phyloP scores from a whole-genome alignment of 805 yeast species.

The Barnettozyma populi region DNA sequence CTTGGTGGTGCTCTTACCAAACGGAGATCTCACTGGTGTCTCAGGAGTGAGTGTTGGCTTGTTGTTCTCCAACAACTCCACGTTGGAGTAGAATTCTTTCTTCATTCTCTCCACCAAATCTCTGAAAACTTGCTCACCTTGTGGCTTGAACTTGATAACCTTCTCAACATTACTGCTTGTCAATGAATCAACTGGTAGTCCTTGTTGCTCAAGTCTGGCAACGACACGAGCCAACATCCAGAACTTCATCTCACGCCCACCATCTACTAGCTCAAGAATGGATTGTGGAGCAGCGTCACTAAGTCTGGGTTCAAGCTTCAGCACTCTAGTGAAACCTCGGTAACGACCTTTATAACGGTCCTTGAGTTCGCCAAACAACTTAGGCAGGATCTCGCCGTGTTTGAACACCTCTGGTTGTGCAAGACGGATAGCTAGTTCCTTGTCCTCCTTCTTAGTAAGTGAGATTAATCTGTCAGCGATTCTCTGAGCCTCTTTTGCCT shows the following conservation, averaged over 20 bases:
- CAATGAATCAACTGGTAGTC: conserved; percentile 42
- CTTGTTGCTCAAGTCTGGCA: conserved; percentile 71
- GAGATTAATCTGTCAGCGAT: conserved; percentile 60
- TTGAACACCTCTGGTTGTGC: conserved; percentile 41
- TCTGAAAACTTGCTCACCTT: conserved; percentile 50
- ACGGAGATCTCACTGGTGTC: conserved; percentile 16
- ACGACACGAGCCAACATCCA: conserved; percentile 79
- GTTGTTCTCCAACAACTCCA: conserved; percentile 13
- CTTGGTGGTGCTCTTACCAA: conserved; percentile 16
- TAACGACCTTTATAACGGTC: conserved; percentile 56
- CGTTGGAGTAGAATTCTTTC: conserved; percentile 33
- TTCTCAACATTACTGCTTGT: conserved; percentile 55
- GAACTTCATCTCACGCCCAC: conserved; percentile 61
- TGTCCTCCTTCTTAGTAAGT: conserved; percentile 42
- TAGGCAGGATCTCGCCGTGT: conserved; percentile 49
- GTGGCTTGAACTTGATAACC: conserved; percentile 38
- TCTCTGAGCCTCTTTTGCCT: conserved; percentile 65
- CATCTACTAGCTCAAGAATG: conserved; percentile 80
- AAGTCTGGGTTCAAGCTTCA: conserved; percentile 76
- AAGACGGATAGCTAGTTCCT: conserved; percentile 25
- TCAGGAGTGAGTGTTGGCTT: conserved; percentile 14
- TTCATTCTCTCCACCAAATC: conserved; percentile 58
- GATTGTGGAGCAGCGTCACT: conserved; percentile 92
- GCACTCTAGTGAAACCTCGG: conserved; percentile 83
- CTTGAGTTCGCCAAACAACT: conserved; percentile 59